Conservation (phyloP, 2,329 filamentous ascomycete genomes). For the Sporothrix brasiliensis region DNA sequence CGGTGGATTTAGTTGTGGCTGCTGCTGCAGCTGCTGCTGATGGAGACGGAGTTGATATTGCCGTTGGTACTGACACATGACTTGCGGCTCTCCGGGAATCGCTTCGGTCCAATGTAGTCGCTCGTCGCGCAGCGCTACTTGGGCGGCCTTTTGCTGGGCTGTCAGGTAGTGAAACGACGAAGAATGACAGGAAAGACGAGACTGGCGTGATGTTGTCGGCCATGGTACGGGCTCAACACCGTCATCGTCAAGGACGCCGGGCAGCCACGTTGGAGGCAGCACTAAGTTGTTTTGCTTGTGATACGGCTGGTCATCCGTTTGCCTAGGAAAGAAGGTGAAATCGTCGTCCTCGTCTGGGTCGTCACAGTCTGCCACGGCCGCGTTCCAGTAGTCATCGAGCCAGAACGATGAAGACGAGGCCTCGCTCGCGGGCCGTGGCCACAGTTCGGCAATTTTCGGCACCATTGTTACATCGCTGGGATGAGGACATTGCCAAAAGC, state of each 20-base stretch:
- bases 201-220: not conserved
- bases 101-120: not conserved
- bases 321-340: not conserved
- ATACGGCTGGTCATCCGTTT: not conserved
- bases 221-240: not conserved
- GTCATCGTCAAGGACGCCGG: not conserved
- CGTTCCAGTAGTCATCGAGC: constrained; percentile 5
- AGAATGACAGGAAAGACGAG: not conserved
- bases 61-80: not conserved
- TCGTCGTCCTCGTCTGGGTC: not conserved
- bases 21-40: not conserved
- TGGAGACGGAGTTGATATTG: constrained; percentile 9
- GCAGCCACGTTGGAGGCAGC: not conserved
- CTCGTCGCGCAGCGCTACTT: not conserved
- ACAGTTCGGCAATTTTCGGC: constrained; percentile 3
- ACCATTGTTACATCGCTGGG: not conserved
- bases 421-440: constrained; percentile 7
- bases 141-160: not conserved
- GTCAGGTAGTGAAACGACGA: not conserved
- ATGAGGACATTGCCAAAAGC: constrained; percentile 3
- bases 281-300: not conserved
- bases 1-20: not conserved
- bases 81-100: not conserved
- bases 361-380: not conserved
- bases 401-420: not conserved